These are phyloP conservation scores for Fibroporia radiculosa DNA, from an alignment of 768 basidiomycete species.

Conservation along the genomic window DNA sequence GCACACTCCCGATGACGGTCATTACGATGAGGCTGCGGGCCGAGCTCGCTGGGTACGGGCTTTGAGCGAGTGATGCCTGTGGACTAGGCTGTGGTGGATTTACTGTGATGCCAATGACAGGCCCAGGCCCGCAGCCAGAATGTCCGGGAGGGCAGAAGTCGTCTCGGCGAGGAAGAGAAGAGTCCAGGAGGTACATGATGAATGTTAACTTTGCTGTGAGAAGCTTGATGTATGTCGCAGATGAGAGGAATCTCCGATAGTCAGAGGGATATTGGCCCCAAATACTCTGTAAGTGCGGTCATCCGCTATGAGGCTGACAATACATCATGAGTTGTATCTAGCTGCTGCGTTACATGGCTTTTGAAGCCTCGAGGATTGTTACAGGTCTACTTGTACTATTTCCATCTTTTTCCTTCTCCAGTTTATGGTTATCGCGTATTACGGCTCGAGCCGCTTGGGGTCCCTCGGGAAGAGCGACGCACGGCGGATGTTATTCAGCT, in stretches of 20 bases:
- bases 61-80: neutral
- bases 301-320: too few relatives aligned
- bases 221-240: too few relatives aligned
- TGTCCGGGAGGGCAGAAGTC: neutral
- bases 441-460: constrained; percentile 91
- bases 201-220: too few relatives aligned
- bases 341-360: too few relatives aligned
- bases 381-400: too few relatives aligned
- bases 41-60: neutral
- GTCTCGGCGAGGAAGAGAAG: neutral
- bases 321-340: constrained; percentile 2
- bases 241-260: too few relatives aligned
- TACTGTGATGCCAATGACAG: neutral
- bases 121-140: neutral
- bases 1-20: neutral
- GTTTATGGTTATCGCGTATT: too few relatives aligned
- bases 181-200: too few relatives aligned
- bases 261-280: too few relatives aligned
- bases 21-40: neutral
- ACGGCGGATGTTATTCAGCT: constrained; percentile 90
- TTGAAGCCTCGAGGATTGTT: too few relatives aligned
- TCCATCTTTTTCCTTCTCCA: too few relatives aligned
- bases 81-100: neutral
- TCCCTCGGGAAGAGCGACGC: constrained; percentile 95
- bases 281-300: too few relatives aligned